Evolutionary conservation across 805 yeast species (phyloP).

Genomic region (Scheffersomyces spartinae): DNA sequence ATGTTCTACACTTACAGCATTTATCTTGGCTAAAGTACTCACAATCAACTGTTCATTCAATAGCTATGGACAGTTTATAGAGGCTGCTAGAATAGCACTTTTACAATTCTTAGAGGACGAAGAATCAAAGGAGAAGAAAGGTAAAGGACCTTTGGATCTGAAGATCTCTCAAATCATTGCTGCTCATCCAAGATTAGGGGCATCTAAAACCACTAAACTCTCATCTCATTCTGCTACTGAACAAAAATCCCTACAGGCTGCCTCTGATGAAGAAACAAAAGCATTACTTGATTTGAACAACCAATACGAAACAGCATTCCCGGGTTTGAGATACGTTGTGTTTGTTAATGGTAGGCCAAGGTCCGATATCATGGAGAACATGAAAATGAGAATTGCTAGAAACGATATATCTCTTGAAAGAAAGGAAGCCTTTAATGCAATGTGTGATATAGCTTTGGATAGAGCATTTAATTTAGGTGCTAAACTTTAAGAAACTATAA

Average conservation of each 20-base stretch:
- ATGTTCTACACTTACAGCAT: conserved; percentile 33
- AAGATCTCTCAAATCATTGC: conserved; percentile 49
- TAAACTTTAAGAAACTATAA: conserved; percentile 11
- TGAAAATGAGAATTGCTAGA: conserved; percentile 46
- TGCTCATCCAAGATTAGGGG: conserved; percentile 88
- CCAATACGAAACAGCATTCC: conserved; percentile 47
- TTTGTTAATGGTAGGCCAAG: conserved; percentile 81
- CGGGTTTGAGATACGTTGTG: conserved; percentile 73
- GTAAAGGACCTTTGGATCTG: conserved; percentile 10
- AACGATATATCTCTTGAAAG: conserved; percentile 46
- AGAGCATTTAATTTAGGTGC: conserved; percentile 46
- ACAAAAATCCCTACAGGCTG: conserved; percentile 50
- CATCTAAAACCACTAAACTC: conserved; percentile 34
- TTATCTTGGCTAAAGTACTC: conserved; percentile 19
- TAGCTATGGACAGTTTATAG: conserved; percentile 31
- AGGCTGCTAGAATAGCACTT: conserved; percentile 28
- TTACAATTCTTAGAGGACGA: conserved; percentile 15
- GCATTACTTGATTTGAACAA: conserved; percentile 44
- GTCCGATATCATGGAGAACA: conserved; percentile 48
- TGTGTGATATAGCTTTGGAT: conserved; percentile 87
- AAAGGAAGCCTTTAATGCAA: conserved; percentile 63
- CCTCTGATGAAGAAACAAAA: conserved; percentile 35
- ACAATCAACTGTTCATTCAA: conserved; percentile 7
- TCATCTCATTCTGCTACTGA: conserved; percentile 60
- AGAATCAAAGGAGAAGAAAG: conserved; percentile 11